Evolutionary conservation across 2,329 filamentous ascomycete species (phyloP).

Genomic region (Tolypocladium endophyticum): DNA sequence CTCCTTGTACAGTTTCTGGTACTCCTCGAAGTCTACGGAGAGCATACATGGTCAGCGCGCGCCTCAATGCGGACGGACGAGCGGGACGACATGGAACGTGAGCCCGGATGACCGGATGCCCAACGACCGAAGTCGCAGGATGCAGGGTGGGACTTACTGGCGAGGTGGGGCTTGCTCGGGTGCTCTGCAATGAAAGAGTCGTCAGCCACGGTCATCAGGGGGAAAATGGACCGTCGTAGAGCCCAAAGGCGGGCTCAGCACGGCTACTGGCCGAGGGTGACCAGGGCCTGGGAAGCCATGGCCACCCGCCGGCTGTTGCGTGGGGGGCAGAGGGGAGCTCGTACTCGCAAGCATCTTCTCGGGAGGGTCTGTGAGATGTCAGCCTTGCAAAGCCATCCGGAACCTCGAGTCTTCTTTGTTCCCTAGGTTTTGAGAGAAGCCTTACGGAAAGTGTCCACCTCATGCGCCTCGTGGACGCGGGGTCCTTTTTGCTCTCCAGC

Average conservation of each 20-base stretch:
- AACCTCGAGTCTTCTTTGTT: not conserved
- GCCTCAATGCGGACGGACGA: not conserved
- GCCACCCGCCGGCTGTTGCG: not conserved
- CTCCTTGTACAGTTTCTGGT: conserved; percentile 61
- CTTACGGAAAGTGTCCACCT: conserved; percentile 65
- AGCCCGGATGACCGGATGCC: conserved; percentile 3
- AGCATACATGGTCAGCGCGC: conserved; percentile 4
- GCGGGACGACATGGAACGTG: conserved; percentile 1
- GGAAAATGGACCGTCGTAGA: not conserved
- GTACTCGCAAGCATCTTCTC: conserved; percentile 59
- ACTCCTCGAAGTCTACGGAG: conserved; percentile 49
- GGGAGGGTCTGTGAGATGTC: conserved; percentile 41
- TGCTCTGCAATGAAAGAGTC: conserved; percentile 44
- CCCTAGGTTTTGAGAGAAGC: not conserved
- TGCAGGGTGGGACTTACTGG: conserved; percentile 35
- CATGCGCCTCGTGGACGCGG: conserved; percentile 63
- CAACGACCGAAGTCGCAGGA: not conserved
- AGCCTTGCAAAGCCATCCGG: not conserved
- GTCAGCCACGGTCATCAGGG: conserved; percentile 4
- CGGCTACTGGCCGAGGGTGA: not conserved
- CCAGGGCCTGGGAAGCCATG: not conserved
- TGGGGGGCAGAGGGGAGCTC: conserved; percentile 16
- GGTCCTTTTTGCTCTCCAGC: conserved; percentile 31
- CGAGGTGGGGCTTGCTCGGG: conserved; percentile 57
- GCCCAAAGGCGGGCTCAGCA: conserved; percentile 4